Conservation (phyloP, 495 filamentous ascomycete species). For the Podospora pseudopauciseta region DNA sequence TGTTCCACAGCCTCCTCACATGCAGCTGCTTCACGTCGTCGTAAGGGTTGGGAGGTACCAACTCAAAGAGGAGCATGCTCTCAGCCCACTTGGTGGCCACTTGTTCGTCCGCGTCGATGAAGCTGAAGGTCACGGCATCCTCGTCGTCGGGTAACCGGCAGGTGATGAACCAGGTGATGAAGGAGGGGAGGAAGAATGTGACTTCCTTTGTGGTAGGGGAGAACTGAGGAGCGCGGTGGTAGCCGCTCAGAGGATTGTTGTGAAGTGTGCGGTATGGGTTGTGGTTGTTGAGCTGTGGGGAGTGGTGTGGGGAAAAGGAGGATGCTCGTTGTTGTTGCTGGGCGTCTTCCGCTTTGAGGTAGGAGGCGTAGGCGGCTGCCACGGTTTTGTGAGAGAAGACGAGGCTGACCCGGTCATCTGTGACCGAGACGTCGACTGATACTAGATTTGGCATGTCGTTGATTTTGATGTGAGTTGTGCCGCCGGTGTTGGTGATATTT, state of each 20-base stretch:
- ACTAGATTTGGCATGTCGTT: slow-evolving; percentile 28
- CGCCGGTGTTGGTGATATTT: background rate
- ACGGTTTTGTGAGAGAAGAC: slow-evolving; percentile 33
- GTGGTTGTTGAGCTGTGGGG: slow-evolving; percentile 6
- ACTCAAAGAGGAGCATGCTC: slow-evolving; percentile 29
- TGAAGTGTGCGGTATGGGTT: slow-evolving; percentile 2
- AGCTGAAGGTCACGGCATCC: slow-evolving; percentile 33
- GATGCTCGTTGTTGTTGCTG: background rate
- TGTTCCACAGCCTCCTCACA: slow-evolving; percentile 32
- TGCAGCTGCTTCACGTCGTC: slow-evolving; percentile 28
- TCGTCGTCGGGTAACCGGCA: slow-evolving; percentile 37
- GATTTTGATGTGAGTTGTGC: background rate
- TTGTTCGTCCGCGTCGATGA: slow-evolving; percentile 20
- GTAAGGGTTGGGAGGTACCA: slow-evolving; percentile 13
- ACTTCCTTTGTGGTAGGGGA: slow-evolving; percentile 27
- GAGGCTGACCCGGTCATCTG: slow-evolving; percentile 29
- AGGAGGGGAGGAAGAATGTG: slow-evolving; percentile 26
- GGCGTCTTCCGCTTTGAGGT: slow-evolving; percentile 28
- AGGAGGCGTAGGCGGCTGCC: slow-evolving; percentile 29
- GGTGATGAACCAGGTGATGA: slow-evolving; percentile 38
- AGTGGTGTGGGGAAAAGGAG: slow-evolving; percentile 8
- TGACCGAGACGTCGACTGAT: slow-evolving; percentile 32
- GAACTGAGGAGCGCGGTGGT: slow-evolving; percentile 23
- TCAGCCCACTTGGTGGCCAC: slow-evolving; percentile 27
- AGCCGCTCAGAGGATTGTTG: slow-evolving; percentile 10